These are phyloP conservation scores for Panus rudis DNA, from an alignment of 768 basidiomycete species.

Conservation along the genomic window DNA sequence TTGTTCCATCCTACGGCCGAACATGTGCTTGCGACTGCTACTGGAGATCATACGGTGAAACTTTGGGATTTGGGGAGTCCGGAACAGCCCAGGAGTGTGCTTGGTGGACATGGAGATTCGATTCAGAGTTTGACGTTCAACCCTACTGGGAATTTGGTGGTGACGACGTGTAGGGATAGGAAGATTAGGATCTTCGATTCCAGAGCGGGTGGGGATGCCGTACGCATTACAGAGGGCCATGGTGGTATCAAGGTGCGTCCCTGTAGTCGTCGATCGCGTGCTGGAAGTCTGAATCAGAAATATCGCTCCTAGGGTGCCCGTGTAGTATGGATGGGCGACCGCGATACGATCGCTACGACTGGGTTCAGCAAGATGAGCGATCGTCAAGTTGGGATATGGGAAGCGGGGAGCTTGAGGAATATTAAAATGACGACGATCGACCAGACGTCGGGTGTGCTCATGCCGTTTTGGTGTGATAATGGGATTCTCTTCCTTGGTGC, in stretches of 20 bases:
- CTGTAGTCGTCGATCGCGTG: not conserved
- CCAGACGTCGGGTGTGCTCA: constrained; percentile 86
- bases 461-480: constrained; percentile 98
- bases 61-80: constrained; percentile 85
- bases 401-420: constrained; percentile 66
- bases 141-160: constrained; percentile 70
- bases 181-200: constrained; percentile 91
- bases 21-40: constrained; percentile 76
- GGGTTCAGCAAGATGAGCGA: constrained; percentile 98
- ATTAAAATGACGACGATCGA: constrained; percentile 78
- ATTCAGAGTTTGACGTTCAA: constrained; percentile 86
- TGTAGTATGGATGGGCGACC: constrained; percentile 85
- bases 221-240: constrained; percentile 80
- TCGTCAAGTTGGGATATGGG: constrained; percentile 87
- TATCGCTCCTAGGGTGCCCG: constrained; percentile 48
- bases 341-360: constrained; percentile 86
- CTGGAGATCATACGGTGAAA: constrained; percentile 82
- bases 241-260: constrained; percentile 67
- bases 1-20: constrained; percentile 88
- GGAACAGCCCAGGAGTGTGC: constrained; percentile 51
- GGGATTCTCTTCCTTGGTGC: constrained; percentile 78
- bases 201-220: constrained; percentile 74
- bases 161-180: constrained; percentile 87
- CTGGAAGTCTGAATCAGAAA: not conserved
- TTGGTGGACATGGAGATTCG: constrained; percentile 78